Percentiles rank a stretch among this genome's conserved stretches.
Conservation (phyloP, 2,329 filamentous ascomycete genomes). For the Sporothrix sp. region DNA sequence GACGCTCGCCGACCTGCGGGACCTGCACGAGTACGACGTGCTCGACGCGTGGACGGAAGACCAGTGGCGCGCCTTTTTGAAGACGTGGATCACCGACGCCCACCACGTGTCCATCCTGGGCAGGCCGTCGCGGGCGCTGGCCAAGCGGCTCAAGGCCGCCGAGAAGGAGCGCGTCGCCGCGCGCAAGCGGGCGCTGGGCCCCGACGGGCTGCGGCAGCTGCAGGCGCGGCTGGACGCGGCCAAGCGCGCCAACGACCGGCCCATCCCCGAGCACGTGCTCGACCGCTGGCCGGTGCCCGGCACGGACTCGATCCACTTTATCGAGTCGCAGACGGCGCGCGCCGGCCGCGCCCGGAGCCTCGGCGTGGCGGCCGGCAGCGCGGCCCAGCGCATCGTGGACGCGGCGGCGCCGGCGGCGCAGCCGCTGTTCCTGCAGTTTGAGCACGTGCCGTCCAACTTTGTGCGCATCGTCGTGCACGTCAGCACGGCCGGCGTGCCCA, state of each 20-base stretch:
- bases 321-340: constrained; percentile 74
- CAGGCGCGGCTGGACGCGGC: constrained; percentile 69
- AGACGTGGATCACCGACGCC: constrained; percentile 75
- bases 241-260: constrained; percentile 77
- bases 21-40: constrained; percentile 51
- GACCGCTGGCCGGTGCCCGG: constrained; percentile 73
- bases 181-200: constrained; percentile 68
- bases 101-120: constrained; percentile 82
- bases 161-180: constrained; percentile 70
- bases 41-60: constrained; percentile 72
- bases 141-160: constrained; percentile 69
- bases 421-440: constrained; percentile 89
- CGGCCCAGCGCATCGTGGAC: constrained; percentile 68
- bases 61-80: constrained; percentile 75
- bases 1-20: constrained; percentile 52
- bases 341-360: constrained; percentile 66
- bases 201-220: constrained; percentile 69
- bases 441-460: constrained; percentile 88
- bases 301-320: constrained; percentile 90
- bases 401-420: constrained; percentile 40
- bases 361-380: constrained; percentile 56
- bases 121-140: constrained; percentile 70
- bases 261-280: constrained; percentile 74
- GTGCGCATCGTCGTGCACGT: constrained; percentile 75
- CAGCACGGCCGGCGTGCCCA: constrained; percentile 65